phyloP scores from a whole-genome alignment of 1,284 basidiomycete species.

The Trametes polyzona region DNA sequence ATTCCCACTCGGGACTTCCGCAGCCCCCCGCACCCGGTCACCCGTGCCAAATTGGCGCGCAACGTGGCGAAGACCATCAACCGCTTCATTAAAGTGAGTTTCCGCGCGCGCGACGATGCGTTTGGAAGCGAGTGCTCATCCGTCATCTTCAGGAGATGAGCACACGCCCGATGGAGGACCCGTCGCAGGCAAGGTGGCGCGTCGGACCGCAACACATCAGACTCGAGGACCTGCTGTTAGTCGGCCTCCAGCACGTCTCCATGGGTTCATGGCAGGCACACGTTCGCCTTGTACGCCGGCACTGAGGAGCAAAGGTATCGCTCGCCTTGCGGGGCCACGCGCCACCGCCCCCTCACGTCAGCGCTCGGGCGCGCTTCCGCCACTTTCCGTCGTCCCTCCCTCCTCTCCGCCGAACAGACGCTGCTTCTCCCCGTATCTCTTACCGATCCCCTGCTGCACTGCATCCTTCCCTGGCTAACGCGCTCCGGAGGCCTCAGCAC shows the following conservation, averaged over 20 bases:
- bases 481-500: background rate
- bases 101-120: background rate
- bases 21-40: slow-evolving; percentile 71
- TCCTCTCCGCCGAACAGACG: background rate
- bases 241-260: slow-evolving; percentile 78
- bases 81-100: slow-evolving; percentile 42
- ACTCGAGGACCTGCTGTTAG: slow-evolving; percentile 66
- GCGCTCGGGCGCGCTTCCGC: background rate
- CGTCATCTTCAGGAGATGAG: slow-evolving; percentile 48
- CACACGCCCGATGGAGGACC: slow-evolving; percentile 48
- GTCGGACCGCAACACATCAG: slow-evolving; percentile 60
- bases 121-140: background rate
- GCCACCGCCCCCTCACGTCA: too few relatives aligned
- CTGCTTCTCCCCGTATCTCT: background rate
- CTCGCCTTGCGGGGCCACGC: background rate
- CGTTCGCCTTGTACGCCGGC: slow-evolving; percentile 49
- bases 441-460: background rate
- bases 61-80: slow-evolving; percentile 43
- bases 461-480: background rate
- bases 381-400: background rate
- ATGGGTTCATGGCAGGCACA: slow-evolving; percentile 82
- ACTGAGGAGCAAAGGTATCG: background rate
- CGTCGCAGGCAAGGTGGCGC: slow-evolving; percentile 48
- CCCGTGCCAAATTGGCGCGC: slow-evolving; percentile 44
- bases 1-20: slow-evolving; percentile 79